These are phyloP conservation scores for Waltergamsia citrina DNA, from an alignment of 2,329 filamentous ascomycete species.

Conservation along the genomic window DNA sequence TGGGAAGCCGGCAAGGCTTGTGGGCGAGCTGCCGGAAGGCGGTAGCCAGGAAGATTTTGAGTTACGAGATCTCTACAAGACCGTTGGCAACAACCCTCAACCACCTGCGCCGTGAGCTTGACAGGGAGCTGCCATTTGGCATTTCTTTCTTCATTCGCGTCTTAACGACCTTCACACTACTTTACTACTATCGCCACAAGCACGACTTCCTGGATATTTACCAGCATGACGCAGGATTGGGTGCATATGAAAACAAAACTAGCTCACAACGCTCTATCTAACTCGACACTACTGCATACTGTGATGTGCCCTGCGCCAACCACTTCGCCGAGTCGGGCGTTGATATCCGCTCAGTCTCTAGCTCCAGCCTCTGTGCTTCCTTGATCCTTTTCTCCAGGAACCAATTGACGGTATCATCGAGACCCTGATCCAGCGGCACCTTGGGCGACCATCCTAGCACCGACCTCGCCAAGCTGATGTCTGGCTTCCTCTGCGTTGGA, in stretches of 20 bases:
- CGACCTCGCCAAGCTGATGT: conserved; percentile 5
- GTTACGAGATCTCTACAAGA: conserved; percentile 54
- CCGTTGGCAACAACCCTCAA: conserved; percentile 47
- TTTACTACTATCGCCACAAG: no score
- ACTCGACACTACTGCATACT: no score
- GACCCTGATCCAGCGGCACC: conserved; percentile 6
- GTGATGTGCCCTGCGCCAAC: no score
- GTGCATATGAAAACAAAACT: no score
- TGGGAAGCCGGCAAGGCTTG: conserved; percentile 66
- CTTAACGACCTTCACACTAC: no score
- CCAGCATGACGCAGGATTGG: no score
- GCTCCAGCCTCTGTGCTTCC: no score
- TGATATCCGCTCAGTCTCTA: no score
- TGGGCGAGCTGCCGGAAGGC: conserved; percentile 73
- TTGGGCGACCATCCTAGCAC: conserved; percentile 5
- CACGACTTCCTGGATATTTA: no score
- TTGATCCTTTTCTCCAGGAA: conserved; percentile 4
- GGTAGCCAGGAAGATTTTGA: conserved; percentile 51
- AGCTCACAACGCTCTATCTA: no score
- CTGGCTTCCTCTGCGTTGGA: conserved; percentile 6
- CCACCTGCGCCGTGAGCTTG: conserved; percentile 13
- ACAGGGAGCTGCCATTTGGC: not conserved
- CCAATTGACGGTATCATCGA: conserved; percentile 6
- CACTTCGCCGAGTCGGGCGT: no score
- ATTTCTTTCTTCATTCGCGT: no score